Percentiles rank a stretch among this genome's conserved stretches.
Evolutionary conservation across 148 eudicot species (phyloP).

Genomic region (Agrostemma githago): DNA sequence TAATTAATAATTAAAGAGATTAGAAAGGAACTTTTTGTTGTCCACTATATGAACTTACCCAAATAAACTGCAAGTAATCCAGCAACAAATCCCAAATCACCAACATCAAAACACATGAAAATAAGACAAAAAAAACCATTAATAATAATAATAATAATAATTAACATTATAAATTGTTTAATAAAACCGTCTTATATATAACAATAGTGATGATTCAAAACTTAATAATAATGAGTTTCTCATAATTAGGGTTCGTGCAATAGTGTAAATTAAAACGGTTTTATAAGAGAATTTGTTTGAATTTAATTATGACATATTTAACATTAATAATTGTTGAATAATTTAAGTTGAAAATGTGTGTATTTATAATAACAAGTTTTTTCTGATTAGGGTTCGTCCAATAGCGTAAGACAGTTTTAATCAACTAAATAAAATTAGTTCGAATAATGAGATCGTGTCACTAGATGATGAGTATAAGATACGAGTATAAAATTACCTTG

Average conservation of each 20-base stretch:
- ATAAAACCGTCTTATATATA: not conserved
- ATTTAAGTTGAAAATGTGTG: too few species aligned
- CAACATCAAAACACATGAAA: conserved; percentile 25
- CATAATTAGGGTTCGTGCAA: too few species aligned
- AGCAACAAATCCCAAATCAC: conserved; percentile 29
- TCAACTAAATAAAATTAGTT: too few species aligned
- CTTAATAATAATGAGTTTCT: not conserved
- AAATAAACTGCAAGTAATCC: conserved; percentile 69
- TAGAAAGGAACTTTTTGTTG: conserved; percentile 34
- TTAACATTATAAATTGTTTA: too few species aligned
- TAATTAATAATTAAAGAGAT: conserved; percentile 27
- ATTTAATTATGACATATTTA: too few species aligned
- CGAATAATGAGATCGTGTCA: not conserved
- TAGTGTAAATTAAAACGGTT: too few species aligned
- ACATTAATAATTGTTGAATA: too few species aligned
- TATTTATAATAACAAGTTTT: too few species aligned
- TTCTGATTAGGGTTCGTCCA: too few species aligned
- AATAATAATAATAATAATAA: not conserved
- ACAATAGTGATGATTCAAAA: not conserved
- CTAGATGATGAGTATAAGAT: not conserved
- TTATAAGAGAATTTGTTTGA: too few species aligned
- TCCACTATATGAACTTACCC: conserved; percentile 50
- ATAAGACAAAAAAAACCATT: conserved; percentile 23
- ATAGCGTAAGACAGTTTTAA: too few species aligned
- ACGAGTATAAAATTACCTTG: conserved; percentile 51